Base-by-base conservation (phyloP, 2,329 filamentous ascomycete genomes). In the Parastagonospora avenae region DNA sequence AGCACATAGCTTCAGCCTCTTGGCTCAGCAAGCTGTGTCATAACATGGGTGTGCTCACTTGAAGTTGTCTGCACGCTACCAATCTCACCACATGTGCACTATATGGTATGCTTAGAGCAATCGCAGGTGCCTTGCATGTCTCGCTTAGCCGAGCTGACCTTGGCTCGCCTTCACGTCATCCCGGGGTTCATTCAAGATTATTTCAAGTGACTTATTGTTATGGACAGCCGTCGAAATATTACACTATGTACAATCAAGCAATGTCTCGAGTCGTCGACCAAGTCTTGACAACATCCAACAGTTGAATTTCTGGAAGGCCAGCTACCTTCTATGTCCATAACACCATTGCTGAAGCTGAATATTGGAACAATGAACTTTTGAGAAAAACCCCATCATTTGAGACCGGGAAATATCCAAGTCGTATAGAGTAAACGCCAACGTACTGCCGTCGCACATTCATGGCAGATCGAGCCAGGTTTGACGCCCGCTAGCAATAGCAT, bases 401-500 rank as follows among this genome's bases (percentile, higher is more conserved):
- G 42, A 37, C 48, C 49, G n/a, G 16, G 7, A 11, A 9, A 27
- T 24, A 33, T 14, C 19, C 24, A 11, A 42, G 40, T 49, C 42
- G 42, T 52, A 40, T 48, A 41, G 44, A 58, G 46, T 33, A 46
- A 68, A 65, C 63, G 63, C 67, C 62, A 48, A 59, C 52, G 54
- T 65, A 57, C 59, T 64, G 51, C 48, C 54, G 30, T 56, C 33
- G 54, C 46, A 55, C 48, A 46, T 60, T 16, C 46, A 42, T 27
- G 32, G 44, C 28, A 24, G 43, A 46, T 46, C 40, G 48, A 44
- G 48, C 42, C 48, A 46, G 41, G 50, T 32, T 48, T 57, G 55
- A 56, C 67, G 63, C 68, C 67, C 66, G 67, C 69, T 71, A 63
- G 65, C 60, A 64, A 57, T 54, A 54, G 54, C 42, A 66, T 61